Evolutionary conservation across 441 rosid species (phyloP).

Genomic region (Biscutella laevigata): DNA sequence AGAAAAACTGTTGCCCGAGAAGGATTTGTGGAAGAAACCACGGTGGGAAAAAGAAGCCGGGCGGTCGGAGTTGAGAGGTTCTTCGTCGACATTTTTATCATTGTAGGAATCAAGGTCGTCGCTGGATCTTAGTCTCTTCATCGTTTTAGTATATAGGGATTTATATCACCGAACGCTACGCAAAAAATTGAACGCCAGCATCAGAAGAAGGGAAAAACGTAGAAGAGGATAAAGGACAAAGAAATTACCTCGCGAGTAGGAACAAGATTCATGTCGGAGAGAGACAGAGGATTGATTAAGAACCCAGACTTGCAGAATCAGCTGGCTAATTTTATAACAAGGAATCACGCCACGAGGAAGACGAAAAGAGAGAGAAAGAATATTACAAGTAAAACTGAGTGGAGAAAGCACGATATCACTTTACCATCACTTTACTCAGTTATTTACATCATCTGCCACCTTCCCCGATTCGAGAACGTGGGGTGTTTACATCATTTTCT

Average conservation of each 20-base stretch:
- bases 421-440: background rate
- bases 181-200: no score
- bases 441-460: slow-evolving; percentile 8
- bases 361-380: slow-evolving; percentile 8
- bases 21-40: slow-evolving; percentile 48
- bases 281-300: background rate
- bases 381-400: slow-evolving; percentile 22
- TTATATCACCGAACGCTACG: no score
- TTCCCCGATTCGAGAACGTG: background rate
- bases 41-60: slow-evolving; percentile 47
- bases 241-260: slow-evolving; percentile 13
- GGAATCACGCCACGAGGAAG: slow-evolving; percentile 16
- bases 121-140: slow-evolving; percentile 88
- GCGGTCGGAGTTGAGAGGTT: slow-evolving; percentile 37
- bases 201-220: slow-evolving; percentile 7
- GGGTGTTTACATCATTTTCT: slow-evolving; percentile 5
- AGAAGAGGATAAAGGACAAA: background rate
- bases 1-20: slow-evolving; percentile 13
- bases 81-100: slow-evolving; percentile 43
- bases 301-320: slow-evolving; percentile 21
- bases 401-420: background rate
- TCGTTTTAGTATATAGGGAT: no score
- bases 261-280: slow-evolving; percentile 16
- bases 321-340: background rate
- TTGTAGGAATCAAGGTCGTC: slow-evolving; percentile 62